Evolutionary conservation across 116 monocot species (phyloP).

Genomic region (Papilionanthe hybrid): DNA sequence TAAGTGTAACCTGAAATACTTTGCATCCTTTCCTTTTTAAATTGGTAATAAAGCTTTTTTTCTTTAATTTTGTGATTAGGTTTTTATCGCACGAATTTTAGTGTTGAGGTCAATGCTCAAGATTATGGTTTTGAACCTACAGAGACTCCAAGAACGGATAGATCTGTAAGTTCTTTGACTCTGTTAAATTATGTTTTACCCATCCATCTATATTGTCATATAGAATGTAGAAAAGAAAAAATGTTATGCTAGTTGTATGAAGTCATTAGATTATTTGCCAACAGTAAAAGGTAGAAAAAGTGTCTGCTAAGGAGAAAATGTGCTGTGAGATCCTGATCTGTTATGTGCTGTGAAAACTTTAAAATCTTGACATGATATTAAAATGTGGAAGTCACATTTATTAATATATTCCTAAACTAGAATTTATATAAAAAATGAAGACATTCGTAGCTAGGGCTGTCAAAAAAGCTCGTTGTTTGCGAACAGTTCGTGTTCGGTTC

Average conservation of each 20-base stretch:
- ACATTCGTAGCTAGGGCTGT: too few relatives aligned
- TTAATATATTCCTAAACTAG: too few relatives aligned
- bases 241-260: neutral
- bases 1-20: neutral
- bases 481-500: too few relatives aligned
- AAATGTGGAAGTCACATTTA: too few relatives aligned
- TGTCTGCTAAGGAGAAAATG: neutral
- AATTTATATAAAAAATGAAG: too few relatives aligned
- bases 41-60: constrained; percentile 3
- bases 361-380: too few relatives aligned
- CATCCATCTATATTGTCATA: neutral
- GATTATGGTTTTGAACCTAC: constrained; percentile 83
- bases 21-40: neutral
- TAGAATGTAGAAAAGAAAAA: neutral
- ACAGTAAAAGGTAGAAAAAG: neutral
- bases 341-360: too few relatives aligned
- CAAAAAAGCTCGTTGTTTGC: too few relatives aligned
- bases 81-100: constrained; percentile 68
- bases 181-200: neutral
- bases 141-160: constrained; percentile 94
- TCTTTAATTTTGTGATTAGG: constrained; percentile 27
- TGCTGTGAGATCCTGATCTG: too few relatives aligned
- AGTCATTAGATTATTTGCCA: neutral
- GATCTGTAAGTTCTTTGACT: constrained; percentile 55
- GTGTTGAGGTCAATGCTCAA: constrained; percentile 54